A percentile compares a stretch with the other conserved stretches of the same genome.
These are phyloP conservation scores for Fusarium continuum DNA, from an alignment of 2,329 filamentous ascomycete genomes.

Conservation along the genomic window DNA sequence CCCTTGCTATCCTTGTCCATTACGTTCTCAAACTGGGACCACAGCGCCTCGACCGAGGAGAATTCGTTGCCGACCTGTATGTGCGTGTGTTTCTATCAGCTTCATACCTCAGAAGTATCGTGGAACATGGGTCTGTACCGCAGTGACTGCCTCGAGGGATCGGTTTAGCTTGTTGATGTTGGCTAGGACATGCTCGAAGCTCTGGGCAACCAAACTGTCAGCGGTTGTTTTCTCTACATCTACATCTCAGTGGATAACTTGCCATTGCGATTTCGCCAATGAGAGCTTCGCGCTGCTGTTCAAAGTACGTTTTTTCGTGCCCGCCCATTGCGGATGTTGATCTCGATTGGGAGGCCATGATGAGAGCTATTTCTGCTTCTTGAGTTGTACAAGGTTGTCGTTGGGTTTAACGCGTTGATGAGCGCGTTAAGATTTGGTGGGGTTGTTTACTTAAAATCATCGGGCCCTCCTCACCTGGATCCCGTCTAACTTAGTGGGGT, in stretches of 20 bases:
- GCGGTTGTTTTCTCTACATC: neutral
- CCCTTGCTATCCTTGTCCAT: slow-evolving; percentile 75
- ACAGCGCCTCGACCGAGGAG: slow-evolving; percentile 93
- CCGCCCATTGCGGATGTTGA: slow-evolving; percentile 43
- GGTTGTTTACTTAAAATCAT: slow-evolving; percentile 28
- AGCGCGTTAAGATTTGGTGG: slow-evolving; percentile 21
- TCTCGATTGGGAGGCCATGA: slow-evolving; percentile 48
- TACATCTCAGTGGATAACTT: slow-evolving; percentile 30
- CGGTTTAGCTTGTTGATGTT: slow-evolving; percentile 97
- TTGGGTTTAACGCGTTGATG: slow-evolving; percentile 18
- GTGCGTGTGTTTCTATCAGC: neutral
- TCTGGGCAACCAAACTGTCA: slow-evolving; percentile 53
- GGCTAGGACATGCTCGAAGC: slow-evolving; percentile 88
- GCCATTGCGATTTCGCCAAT: slow-evolving; percentile 79
- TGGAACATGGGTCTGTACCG: slow-evolving; percentile 61
- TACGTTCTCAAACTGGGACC: slow-evolving; percentile 96
- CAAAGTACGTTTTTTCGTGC: slow-evolving; percentile 71
- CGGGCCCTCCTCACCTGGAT: no score
- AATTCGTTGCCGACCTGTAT: slow-evolving; percentile 91
- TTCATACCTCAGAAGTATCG: no score
- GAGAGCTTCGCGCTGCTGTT: slow-evolving; percentile 77
- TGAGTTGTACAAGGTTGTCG: neutral
- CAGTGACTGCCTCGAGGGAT: slow-evolving; percentile 88
- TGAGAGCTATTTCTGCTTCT: slow-evolving; percentile 1
- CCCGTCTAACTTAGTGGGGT: slow-evolving; percentile 10